These are phyloP conservation scores for Saturnispora besseyi DNA, from an alignment of 805 yeast species.

Conservation along the genomic window DNA sequence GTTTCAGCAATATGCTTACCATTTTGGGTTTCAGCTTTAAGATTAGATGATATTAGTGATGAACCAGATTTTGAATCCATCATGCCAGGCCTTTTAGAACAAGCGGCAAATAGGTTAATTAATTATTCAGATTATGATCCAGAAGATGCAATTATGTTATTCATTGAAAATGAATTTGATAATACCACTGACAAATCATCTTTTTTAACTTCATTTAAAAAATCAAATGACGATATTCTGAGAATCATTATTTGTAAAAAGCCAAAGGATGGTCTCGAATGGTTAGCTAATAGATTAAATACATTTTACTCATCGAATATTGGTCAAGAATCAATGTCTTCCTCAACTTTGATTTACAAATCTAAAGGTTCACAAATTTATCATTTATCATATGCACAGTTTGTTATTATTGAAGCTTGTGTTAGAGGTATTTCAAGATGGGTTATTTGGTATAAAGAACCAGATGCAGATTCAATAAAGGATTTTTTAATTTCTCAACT, in stretches of 20 bases:
- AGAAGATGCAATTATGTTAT: conserved; percentile 54
- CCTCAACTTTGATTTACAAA: conserved; percentile 44
- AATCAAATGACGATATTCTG: conserved; percentile 83
- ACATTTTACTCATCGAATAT: conserved; percentile 59
- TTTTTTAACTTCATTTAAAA: conserved; percentile 71
- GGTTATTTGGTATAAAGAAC: conserved; percentile 80
- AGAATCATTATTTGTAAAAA: conserved; percentile 79
- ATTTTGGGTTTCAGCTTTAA: conserved; percentile 85
- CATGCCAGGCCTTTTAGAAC: conserved; percentile 61
- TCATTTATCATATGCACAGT: conserved; percentile 69
- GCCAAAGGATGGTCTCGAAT: conserved; percentile 70
- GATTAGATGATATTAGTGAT: conserved; percentile 67
- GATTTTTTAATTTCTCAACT: conserved; percentile 44
- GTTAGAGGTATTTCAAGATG: conserved; percentile 90
- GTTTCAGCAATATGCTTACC: conserved; percentile 85
- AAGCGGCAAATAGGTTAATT: conserved; percentile 68
- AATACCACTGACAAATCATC: conserved; percentile 69
- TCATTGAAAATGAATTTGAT: conserved; percentile 80
- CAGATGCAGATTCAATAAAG: conserved; percentile 44
- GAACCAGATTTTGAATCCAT: conserved; percentile 45
- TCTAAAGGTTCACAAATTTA: conserved; percentile 58
- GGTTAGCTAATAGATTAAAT: conserved; percentile 72
- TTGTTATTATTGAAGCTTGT: conserved; percentile 80
- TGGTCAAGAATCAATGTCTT: conserved; percentile 56
- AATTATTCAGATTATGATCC: conserved; percentile 64